phyloP scores from a whole-genome alignment of 805 yeast genomes.

The Monosporozyma siamensis region DNA sequence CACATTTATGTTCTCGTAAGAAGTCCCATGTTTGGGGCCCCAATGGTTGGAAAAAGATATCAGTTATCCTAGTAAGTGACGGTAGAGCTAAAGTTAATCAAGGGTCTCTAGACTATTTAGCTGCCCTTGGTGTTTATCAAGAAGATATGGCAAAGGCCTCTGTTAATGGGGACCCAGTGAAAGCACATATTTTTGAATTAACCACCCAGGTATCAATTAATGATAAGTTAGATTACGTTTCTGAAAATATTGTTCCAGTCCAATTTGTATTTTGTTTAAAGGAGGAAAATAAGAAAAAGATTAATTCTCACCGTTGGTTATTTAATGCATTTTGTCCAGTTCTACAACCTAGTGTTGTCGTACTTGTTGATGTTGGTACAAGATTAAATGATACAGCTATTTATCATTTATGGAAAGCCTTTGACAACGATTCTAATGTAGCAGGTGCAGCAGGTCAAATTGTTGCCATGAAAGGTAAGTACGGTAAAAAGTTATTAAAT shows the following conservation, averaged over 20 bases:
- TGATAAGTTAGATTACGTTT: conserved; percentile 78
- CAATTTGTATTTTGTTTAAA: conserved; percentile 88
- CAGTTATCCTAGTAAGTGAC: conserved; percentile 84
- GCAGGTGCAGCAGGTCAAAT: conserved; percentile 99
- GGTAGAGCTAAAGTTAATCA: conserved; percentile 86
- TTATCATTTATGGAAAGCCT: conserved; percentile 94
- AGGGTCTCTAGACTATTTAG: conserved; percentile 76
- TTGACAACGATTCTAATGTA: conserved; percentile 90
- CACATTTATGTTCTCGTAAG: conserved; percentile 73
- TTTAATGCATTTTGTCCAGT: conserved; percentile 91
- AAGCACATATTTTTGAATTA: conserved; percentile 90
- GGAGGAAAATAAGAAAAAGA: conserved; percentile 85
- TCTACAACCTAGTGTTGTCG: conserved; percentile 82
- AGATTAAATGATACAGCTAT: conserved; percentile 82
- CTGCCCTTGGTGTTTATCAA: conserved; percentile 94
- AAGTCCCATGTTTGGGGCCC: conserved; percentile 90
- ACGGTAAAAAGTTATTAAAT: conserved; percentile 69
- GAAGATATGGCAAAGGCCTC: conserved; percentile 93
- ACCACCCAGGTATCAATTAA: conserved; percentile 93
- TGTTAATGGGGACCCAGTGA: conserved; percentile 85
- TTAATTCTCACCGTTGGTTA: conserved; percentile 96
- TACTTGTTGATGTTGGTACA: conserved; percentile 94
- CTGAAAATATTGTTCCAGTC: conserved; percentile 88
- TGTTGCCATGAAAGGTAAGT: conserved; percentile 87
- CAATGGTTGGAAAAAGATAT: conserved; percentile 94